These are phyloP conservation scores for Kodamaea plutei DNA, from an alignment of 1,139 yeast species.

Conservation along the genomic window DNA sequence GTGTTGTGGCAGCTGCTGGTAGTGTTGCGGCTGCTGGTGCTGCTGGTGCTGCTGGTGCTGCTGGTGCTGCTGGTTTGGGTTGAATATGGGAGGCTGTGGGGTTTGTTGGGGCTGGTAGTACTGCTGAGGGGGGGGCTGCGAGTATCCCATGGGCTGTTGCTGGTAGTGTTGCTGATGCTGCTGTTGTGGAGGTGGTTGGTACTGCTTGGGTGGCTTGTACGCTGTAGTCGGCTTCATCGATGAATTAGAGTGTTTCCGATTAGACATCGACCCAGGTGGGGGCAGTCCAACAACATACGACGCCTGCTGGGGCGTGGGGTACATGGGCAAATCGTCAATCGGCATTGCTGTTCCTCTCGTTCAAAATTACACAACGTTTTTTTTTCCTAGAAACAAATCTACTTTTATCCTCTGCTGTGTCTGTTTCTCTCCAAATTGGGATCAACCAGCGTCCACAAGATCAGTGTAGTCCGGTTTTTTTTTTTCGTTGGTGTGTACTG, in stretches of 20 bases:
- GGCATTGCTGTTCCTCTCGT: constrained; percentile 19
- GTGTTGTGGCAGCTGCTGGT: constrained; percentile 4
- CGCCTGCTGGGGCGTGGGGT: constrained; percentile 48
- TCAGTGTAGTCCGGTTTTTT: too few relatives aligned
- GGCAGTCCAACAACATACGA: constrained; percentile 29
- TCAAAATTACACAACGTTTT: too few relatives aligned
- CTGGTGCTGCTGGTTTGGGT: constrained; percentile 9
- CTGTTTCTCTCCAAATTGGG: too few relatives aligned
- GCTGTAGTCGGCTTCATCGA: constrained; percentile 12
- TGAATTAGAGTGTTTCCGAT: constrained; percentile 11
- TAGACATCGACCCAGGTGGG: constrained; percentile 11
- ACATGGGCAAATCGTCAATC: constrained; percentile 42
- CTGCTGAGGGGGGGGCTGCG: constrained; percentile 10
- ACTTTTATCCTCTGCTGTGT: too few relatives aligned
- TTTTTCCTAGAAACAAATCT: too few relatives aligned
- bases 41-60: constrained; percentile 15
- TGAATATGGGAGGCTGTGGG: constrained; percentile 11
- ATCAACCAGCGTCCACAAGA: too few relatives aligned
- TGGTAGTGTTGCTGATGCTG: constrained; percentile 13
- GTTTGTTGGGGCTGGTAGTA: constrained; percentile 13
- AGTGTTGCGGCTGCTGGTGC: constrained; percentile 5
- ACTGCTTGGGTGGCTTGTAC: constrained; percentile 16
- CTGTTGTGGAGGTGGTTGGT: constrained; percentile 13
- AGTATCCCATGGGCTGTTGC: constrained; percentile 9
- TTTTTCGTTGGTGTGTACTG: too few relatives aligned